Evolutionary conservation across 345 rosid genomes (phyloP), one percentile per base, ranked within the genome.

Genomic region (Kernera saxatilis): DNA sequence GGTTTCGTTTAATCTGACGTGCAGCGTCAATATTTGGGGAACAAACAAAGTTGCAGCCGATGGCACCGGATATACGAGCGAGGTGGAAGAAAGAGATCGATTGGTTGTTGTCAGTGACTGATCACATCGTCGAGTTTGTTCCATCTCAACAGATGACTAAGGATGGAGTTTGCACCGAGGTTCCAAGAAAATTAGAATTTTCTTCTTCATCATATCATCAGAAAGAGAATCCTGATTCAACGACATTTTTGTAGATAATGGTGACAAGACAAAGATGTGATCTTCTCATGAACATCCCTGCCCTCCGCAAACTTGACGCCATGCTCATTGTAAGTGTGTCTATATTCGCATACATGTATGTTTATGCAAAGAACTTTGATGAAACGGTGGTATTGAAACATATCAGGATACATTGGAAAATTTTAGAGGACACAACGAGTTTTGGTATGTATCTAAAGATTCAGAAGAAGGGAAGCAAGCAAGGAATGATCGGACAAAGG

Each of bases 1-100:
- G 4, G 26, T 27, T 62, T 41, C 6, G 39, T 18, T 62, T 41
- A 70, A 77, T 70, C 23, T 54, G 36, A 21, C 64, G 10, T 72
- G 81, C 85, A 88, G 95, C 95, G 39, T 88, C 93, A 2, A 75
- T 88, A 68, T 91, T 91, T 17, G 97, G 95, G 8, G 97, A 88
- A 51, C 83, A 83, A 33, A 73, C 75, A 61, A 85, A 74, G 69
- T 23, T 91, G 39, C 91, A 88, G 73, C 95, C 97, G 0, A 91
- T 88, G 93, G 25, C 88, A 17, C 76, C 81, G 2, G 91, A 87
- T 52, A 87, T 82, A 21, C 82, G 72, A 74, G 77, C 80, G 3
- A 78, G 93, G 59, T 91, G 97, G 97, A 88, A 83, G 75, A 91
- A 79, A 79, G 97, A 91, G 78, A 87, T 88, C 0, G 86, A 83